These are phyloP conservation scores for Lachnellula subtilissima DNA, from an alignment of 2,329 filamentous ascomycete genomes.

Conservation along the genomic window DNA sequence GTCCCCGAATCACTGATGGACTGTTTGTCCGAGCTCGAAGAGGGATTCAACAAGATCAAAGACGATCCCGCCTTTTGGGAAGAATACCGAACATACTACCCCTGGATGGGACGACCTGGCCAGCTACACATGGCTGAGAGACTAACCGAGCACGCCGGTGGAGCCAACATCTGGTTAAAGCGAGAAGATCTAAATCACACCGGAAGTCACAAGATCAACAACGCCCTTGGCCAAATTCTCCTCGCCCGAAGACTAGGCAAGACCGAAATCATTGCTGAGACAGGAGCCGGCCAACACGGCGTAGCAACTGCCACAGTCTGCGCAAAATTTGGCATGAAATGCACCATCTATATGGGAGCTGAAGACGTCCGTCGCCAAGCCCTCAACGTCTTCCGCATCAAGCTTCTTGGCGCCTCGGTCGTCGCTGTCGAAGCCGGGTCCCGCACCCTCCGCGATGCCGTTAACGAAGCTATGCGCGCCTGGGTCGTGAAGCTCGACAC, in stretches of 20 bases:
- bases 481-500: conserved; percentile 93
- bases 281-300: conserved; percentile 94
- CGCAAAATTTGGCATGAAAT: conserved; percentile 97
- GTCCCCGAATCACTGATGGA: conserved; percentile 98
- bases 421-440: conserved; percentile 89
- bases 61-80: conserved; percentile 94
- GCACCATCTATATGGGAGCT: conserved; percentile 96
- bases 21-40: conserved; percentile 84
- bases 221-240: conserved; percentile 88
- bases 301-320: conserved; percentile 96
- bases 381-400: conserved; percentile 97
- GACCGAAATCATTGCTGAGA: conserved; percentile 96
- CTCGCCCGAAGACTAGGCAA: conserved; percentile 84
- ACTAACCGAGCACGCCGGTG: conserved; percentile 81
- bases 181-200: conserved; percentile 97
- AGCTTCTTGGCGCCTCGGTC: conserved; percentile 87
- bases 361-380: conserved; percentile 96
- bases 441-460: conserved; percentile 75
- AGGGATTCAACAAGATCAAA: conserved; percentile 81
- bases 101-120: conserved; percentile 93
- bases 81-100: conserved; percentile 92
- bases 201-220: conserved; percentile 99
- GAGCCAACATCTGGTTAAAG: conserved; percentile 97
- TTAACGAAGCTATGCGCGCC: conserved; percentile 90
- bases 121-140: conserved; percentile 85